Conservation (phyloP, 306 rosid genomes). For the Lagenaria siceraria region DNA sequence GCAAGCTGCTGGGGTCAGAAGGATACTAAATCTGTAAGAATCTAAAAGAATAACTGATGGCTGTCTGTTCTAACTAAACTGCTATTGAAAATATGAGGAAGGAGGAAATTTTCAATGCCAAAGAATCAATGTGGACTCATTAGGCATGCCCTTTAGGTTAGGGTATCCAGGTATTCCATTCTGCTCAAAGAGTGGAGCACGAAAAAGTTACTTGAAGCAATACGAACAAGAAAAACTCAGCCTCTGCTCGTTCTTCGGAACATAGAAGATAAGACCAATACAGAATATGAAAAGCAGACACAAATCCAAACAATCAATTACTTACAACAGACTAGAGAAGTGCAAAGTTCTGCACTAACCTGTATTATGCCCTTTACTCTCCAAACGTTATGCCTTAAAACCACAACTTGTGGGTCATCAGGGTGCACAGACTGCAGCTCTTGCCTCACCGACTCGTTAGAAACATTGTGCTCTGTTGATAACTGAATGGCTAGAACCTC, state of each 20-base stretch:
- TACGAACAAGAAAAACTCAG: neutral
- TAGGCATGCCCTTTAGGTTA: neutral
- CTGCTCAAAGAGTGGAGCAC: neutral
- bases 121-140: neutral
- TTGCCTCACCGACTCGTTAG: slow-evolving; percentile 63
- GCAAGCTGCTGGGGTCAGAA: neutral
- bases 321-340: neutral
- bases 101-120: neutral
- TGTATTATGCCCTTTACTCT: slow-evolving; percentile 83
- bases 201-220: neutral
- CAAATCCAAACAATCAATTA: neutral
- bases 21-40: neutral
- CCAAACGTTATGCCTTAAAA: slow-evolving; percentile 88
- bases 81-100: neutral
- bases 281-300: neutral
- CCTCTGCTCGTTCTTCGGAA: neutral
- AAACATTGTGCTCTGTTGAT: slow-evolving; percentile 70
- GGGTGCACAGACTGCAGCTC: slow-evolving; percentile 84
- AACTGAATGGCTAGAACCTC: slow-evolving; percentile 64
- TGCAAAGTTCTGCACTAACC: slow-evolving; percentile 20
- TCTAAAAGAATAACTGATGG: neutral
- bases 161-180: neutral
- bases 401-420: slow-evolving; percentile 67
- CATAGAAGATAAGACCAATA: neutral
- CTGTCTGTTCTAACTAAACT: neutral